These are phyloP conservation scores for Thraustochytrium striatum DNA, from an alignment of 352 stramenopile genomes.

Conservation along the genomic window DNA sequence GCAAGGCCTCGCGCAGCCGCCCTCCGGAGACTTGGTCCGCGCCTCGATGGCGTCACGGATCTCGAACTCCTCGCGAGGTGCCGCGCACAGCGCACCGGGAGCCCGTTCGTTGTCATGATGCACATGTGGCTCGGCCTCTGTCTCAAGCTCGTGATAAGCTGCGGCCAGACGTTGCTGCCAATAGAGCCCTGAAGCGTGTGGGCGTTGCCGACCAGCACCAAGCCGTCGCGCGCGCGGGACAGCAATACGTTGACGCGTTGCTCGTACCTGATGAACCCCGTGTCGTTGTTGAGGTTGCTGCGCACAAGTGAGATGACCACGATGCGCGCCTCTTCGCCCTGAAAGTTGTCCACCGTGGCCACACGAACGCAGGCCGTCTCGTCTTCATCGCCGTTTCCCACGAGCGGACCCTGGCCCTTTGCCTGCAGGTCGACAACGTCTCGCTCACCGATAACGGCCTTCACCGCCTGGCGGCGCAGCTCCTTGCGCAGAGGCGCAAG, in stretches of 20 bases:
- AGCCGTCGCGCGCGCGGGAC: not conserved
- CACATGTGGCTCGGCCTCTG: too few species aligned
- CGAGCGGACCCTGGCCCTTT: not conserved
- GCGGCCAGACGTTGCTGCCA: not conserved
- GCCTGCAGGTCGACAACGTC: not conserved
- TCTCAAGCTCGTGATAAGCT: too few species aligned
- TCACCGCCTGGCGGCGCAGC: not conserved
- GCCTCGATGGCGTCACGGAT: too few species aligned
- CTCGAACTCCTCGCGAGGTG: too few species aligned
- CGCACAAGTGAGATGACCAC: not conserved
- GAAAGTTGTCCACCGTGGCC: conserved; percentile 9
- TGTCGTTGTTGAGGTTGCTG: not conserved
- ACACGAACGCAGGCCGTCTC: not conserved
- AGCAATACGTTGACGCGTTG: not conserved
- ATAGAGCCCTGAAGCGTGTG: not conserved
- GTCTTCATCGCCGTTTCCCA: too few species aligned
- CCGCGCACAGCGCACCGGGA: too few species aligned
- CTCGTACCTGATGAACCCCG: not conserved
- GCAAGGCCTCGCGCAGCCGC: too few species aligned
- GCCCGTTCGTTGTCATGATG: too few species aligned
- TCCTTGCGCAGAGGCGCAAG: not conserved
- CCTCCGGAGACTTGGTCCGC: too few species aligned
- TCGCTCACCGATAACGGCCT: not conserved
- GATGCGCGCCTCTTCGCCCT: conserved; percentile 3
- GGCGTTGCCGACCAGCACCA: not conserved